Percentiles rank a stretch among this genome's conserved stretches.
phyloP scores from a whole-genome alignment of 2,329 filamentous ascomycete genomes.

The Botrytis squamosa region DNA sequence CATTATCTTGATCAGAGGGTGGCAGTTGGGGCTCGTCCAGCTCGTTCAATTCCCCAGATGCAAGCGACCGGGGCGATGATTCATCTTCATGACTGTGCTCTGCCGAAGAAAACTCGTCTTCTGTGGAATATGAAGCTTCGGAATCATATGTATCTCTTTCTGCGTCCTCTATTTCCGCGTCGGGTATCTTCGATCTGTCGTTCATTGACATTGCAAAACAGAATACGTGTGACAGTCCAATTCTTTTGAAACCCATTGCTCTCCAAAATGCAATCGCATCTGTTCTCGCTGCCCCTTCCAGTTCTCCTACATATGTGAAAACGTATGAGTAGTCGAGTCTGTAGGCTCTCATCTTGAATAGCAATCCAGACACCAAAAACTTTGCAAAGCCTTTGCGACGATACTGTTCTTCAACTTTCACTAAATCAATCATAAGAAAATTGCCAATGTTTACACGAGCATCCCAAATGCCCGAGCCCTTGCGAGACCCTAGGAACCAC shows the following conservation, averaged over 20 bases:
- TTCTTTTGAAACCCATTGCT: not conserved
- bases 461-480: conserved; percentile 6
- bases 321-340: not conserved
- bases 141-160: not conserved
- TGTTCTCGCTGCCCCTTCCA: not conserved
- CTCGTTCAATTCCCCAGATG: not conserved
- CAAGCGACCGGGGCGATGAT: not conserved
- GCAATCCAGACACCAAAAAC: not conserved
- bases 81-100: not conserved
- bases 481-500: not conserved
- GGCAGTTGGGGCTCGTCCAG: not conserved
- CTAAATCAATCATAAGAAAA: not conserved
- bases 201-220: not conserved
- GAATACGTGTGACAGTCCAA: not conserved
- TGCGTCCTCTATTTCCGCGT: not conserved
- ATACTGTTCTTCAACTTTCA: not conserved
- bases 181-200: not conserved
- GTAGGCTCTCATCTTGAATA: not conserved
- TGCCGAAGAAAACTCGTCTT: not conserved
- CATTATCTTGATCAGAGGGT: not conserved
- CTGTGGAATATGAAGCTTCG: not conserved
- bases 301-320: not conserved
- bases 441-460: not conserved
- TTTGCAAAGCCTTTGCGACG: not conserved
- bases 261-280: not conserved